Evolutionary conservation across 768 basidiomycete genomes (phyloP).

Genomic region (Trametes coccinea): DNA sequence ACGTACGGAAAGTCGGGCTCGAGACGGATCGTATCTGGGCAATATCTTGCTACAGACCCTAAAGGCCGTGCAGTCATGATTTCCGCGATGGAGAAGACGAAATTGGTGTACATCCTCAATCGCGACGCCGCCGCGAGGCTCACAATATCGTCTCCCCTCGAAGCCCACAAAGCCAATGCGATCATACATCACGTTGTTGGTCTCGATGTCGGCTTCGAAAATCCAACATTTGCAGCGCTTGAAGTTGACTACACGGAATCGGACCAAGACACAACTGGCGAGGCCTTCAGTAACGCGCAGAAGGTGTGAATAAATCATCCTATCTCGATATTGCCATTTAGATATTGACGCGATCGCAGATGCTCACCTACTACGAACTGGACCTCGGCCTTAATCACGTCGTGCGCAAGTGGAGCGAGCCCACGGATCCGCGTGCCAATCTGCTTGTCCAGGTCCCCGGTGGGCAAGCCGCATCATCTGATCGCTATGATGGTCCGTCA

Average conservation of each 20-base stretch:
- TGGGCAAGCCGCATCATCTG: constrained; percentile 90
- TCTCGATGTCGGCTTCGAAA: constrained; percentile 97
- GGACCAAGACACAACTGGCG: constrained; percentile 93
- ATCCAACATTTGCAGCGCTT: constrained; percentile 93
- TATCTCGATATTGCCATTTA: constrained; percentile 31
- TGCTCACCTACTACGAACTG: constrained; percentile 79
- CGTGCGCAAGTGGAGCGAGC: constrained; percentile 98
- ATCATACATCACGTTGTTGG: constrained; percentile 96
- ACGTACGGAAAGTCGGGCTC: constrained; percentile 96
- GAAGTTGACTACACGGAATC: constrained; percentile 96
- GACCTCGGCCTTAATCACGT: constrained; percentile 98
- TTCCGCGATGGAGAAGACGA: constrained; percentile 90
- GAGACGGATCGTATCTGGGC: constrained; percentile 94
- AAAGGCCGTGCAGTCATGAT: constrained; percentile 97
- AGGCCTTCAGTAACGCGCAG: constrained; percentile 87
- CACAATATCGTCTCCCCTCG: constrained; percentile 96
- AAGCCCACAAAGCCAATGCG: constrained; percentile 93
- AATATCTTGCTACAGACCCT: constrained; percentile 93
- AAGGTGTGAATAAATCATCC: constrained; percentile 56
- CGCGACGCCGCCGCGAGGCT: constrained; percentile 95
- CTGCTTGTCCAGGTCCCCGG: constrained; percentile 97
- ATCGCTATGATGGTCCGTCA: constrained; percentile 94
- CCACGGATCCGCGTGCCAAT: constrained; percentile 93
- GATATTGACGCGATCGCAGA: constrained; percentile 67
- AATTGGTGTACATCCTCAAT: constrained; percentile 97